Evolutionary conservation across 2,329 filamentous ascomycete genomes (phyloP).

Genomic region (Neurospora sp.): DNA sequence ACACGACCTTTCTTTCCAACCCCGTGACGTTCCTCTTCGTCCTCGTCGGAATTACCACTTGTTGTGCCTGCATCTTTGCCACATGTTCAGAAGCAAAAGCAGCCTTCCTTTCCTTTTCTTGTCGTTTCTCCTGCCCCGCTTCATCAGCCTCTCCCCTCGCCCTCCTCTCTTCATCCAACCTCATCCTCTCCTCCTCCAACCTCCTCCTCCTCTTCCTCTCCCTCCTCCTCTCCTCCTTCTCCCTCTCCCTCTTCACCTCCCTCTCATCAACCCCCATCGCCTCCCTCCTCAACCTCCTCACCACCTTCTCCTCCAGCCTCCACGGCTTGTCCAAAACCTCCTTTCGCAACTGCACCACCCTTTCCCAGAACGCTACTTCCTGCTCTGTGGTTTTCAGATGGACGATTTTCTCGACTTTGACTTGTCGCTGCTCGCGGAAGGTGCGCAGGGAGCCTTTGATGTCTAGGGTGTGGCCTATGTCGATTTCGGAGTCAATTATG

Average conservation of each 20-base stretch:
- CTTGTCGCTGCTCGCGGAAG: constrained; percentile 40
- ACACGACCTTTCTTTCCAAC: neutral
- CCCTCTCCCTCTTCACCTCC: constrained; percentile 13
- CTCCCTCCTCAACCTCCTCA: constrained; percentile 40
- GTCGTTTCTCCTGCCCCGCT: too few species aligned
- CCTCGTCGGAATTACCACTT: neutral
- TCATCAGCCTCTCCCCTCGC: too few species aligned
- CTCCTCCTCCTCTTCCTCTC: constrained; percentile 7
- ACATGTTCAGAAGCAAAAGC: neutral
- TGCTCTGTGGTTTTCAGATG: constrained; percentile 40
- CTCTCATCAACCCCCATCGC: constrained; percentile 24
- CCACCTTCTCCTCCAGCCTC: constrained; percentile 39
- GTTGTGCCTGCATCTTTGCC: neutral
- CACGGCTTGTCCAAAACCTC: constrained; percentile 44
- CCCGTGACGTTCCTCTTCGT: neutral
- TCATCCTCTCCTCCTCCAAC: neutral
- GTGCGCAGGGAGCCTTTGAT: constrained; percentile 42
- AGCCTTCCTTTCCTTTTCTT: neutral
- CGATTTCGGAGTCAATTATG: constrained; percentile 24
- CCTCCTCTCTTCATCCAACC: neutral
- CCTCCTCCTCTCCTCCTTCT: neutral
- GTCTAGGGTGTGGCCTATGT: constrained; percentile 46
- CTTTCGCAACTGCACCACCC: constrained; percentile 37
- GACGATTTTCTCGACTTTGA: constrained; percentile 42
- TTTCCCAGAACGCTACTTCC: constrained; percentile 52